These are phyloP conservation scores for Mortierella sp. DNA, from an alignment of 371 early-diverging fungal species.

Conservation along the genomic window DNA sequence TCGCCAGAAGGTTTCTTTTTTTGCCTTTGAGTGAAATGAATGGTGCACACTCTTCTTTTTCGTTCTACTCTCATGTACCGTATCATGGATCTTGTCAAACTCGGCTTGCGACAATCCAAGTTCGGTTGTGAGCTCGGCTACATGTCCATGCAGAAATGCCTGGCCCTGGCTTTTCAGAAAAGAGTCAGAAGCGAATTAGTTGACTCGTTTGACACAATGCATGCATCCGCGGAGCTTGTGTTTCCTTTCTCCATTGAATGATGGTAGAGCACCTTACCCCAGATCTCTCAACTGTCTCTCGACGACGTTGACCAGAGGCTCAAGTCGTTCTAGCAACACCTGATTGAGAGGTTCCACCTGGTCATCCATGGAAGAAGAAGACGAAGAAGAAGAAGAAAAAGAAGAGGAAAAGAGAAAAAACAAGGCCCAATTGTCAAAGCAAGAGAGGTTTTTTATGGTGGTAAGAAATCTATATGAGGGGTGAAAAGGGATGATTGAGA, in stretches of 20 bases:
- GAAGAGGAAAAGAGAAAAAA: too few relatives aligned
- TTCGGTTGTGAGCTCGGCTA: constrained; percentile 33
- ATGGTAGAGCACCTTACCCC: constrained; percentile 17
- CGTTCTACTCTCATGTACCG: constrained; percentile 28
- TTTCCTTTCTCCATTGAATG: background rate
- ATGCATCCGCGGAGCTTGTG: constrained; percentile 1
- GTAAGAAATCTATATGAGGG: background rate
- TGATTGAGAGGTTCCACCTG: constrained; percentile 27
- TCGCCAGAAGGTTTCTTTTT: background rate
- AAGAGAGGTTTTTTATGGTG: background rate
- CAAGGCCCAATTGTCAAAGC: too few relatives aligned
- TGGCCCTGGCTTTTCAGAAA: constrained; percentile 31
- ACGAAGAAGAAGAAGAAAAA: too few relatives aligned
- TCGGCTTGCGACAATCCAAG: constrained; percentile 29
- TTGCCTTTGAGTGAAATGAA: background rate
- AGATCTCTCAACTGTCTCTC: constrained; percentile 46
- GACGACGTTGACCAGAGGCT: constrained; percentile 33
- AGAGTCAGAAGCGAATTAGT: background rate
- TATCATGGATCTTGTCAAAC: constrained; percentile 41
- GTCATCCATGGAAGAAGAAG: constrained; percentile 1
- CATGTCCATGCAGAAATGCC: constrained; percentile 25
- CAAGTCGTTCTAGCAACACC: constrained; percentile 39
- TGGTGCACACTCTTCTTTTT: background rate
- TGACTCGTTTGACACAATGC: background rate
- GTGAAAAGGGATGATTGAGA: background rate